Evolutionary conservation across 106 monocot genomes (phyloP), one percentile per base, ranked within the genome.

Genomic region (Platanthera zijinensis): DNA sequence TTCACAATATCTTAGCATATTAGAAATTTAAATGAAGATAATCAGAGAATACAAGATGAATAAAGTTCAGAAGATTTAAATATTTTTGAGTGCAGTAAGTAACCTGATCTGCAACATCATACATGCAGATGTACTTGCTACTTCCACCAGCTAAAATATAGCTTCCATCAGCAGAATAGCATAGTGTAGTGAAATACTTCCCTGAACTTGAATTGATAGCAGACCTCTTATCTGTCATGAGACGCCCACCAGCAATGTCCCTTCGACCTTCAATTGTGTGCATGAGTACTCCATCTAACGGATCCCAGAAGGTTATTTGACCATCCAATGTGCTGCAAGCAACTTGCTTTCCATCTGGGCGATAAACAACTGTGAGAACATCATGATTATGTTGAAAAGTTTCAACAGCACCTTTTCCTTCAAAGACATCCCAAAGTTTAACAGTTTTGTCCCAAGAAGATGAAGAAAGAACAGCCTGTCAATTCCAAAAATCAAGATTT

Each of bases 381-480:
- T 99, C 99, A 82, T 99, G 99, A 73, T 83, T 87, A 79, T 99
- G 99, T 30, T 78, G 84, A 85, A 99, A 94, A 11, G 94, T 86
- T 77, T 99, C 94, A 12, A 94, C 94, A 51, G 92, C 87, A 83
- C 99, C 94, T 85, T 99, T 99, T 53, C 94, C 91, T 61, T 92
- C 82, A 81, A 89, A 99, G 54, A 94, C 86, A 77, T 99, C 99
- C 94, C 99, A 99, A 67, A 99, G 78, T 13, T 90, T 81, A 74
- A 99, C 90, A 74, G 99, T 99, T 86, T 90, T 99, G 78, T 99
- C 99, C 99, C 99, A 96, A 79, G 96, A 96, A 51, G 96, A 96
- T 74, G 96, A 96, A 59, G 93, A 90, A 52, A 96, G 83, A 78
- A 91, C 63, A 79, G 86, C 84, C 96, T 96, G 59, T 74, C 67